A percentile compares a stretch with the other conserved stretches of the same genome.
Conservation (phyloP, 306 rosid genomes). For the Macrotyloma uniflorum region DNA sequence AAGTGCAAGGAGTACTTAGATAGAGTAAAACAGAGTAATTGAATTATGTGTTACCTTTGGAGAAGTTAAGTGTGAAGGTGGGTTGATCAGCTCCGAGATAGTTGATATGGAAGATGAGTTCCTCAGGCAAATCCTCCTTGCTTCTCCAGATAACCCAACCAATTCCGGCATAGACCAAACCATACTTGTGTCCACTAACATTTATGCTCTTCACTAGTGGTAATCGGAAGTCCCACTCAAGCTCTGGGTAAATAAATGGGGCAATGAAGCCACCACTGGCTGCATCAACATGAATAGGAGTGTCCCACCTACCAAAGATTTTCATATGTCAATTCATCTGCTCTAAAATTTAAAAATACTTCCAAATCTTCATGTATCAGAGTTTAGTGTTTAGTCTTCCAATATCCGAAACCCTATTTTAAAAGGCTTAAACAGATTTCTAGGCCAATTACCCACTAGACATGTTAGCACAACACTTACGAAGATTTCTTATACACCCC, state of each 20-base stretch:
- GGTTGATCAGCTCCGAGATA: constrained; percentile 97
- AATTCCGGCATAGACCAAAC: constrained; percentile 89
- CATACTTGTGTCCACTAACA: constrained; percentile 94
- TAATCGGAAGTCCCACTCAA: constrained; percentile 88
- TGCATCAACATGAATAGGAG: constrained; percentile 96
- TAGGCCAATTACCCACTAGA: no score
- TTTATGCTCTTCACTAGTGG: constrained; percentile 91
- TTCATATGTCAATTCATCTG: not conserved
- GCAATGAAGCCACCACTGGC: constrained; percentile 98
- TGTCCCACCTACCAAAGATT: constrained; percentile 71
- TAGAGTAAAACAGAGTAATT: not conserved
- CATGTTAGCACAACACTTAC: no score
- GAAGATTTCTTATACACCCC: no score
- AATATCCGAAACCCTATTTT: no score
- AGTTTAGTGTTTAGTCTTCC: no score
- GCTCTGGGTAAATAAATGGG: constrained; percentile 87
- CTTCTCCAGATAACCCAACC: constrained; percentile 94
- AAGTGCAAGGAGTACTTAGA: not conserved
- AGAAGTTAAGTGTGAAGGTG: constrained; percentile 96
- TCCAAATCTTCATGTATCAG: not conserved
- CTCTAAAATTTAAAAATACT: not conserved
- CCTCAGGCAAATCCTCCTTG: constrained; percentile 87
- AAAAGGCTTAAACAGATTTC: no score
- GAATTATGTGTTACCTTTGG: constrained; percentile 58
- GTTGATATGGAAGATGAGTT: constrained; percentile 93